Evolutionary conservation across 1,139 yeast species (phyloP).

Genomic region (Blastobotrys indianensis): DNA sequence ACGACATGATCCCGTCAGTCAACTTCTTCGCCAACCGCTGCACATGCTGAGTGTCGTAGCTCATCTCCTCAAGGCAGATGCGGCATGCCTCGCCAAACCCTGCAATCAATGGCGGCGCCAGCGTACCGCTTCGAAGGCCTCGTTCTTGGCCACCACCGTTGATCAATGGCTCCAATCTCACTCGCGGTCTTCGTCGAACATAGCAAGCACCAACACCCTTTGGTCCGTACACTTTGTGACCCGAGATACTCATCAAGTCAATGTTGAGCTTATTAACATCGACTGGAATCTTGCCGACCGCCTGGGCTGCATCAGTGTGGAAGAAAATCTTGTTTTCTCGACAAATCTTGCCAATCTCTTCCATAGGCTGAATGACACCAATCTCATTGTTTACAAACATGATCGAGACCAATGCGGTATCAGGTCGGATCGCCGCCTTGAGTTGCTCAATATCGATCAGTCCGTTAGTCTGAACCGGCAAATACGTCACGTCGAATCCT

Average conservation of each 20-base stretch:
- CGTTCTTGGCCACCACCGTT: constrained; percentile 99
- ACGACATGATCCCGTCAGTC: constrained; percentile 62
- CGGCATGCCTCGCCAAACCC: constrained; percentile 99
- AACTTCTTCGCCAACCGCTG: constrained; percentile 64
- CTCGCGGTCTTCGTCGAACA: constrained; percentile 97
- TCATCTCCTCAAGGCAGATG: constrained; percentile 66
- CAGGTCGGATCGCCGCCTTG: constrained; percentile 80
- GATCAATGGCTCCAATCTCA: constrained; percentile 88
- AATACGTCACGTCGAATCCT: constrained; percentile 92
- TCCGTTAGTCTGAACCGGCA: constrained; percentile 80
- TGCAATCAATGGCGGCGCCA: constrained; percentile 90
- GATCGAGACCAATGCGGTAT: constrained; percentile 83
- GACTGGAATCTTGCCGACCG: constrained; percentile 85
- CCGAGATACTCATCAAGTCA: constrained; percentile 87
- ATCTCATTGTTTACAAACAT: constrained; percentile 99
- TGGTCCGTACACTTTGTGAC: constrained; percentile 97
- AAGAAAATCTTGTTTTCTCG: constrained; percentile 82
- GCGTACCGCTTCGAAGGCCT: constrained; percentile 93
- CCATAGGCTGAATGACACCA: constrained; percentile 94
- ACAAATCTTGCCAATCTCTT: constrained; percentile 87
- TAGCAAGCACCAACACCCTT: constrained; percentile 96
- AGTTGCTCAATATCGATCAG: constrained; percentile 70
- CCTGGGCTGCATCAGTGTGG: constrained; percentile 99
- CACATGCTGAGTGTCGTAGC: constrained; percentile 68
- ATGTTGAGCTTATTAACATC: constrained; percentile 93